Evolutionary conservation across 176 grass and related monocot genomes (phyloP).

Genomic region (Triticum timopheevii): DNA sequence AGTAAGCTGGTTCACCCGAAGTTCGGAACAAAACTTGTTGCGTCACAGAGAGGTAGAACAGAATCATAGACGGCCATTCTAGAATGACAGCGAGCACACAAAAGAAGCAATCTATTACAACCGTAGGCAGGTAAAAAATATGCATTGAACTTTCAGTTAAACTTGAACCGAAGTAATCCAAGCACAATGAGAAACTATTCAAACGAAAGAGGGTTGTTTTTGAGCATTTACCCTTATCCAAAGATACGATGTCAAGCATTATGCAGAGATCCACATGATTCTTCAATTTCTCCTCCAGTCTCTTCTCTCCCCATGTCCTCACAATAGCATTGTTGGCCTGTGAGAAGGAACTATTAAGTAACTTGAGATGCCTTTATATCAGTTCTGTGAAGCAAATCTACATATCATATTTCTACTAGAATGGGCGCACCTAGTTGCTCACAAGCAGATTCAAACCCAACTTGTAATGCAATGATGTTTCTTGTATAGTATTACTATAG

Average conservation of each 20-base stretch:
- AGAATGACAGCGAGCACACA: not conserved
- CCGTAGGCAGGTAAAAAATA: not conserved
- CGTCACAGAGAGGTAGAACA: not conserved
- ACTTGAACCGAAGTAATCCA: not conserved
- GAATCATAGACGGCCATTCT: not conserved
- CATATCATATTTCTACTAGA: not conserved
- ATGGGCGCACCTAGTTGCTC: not conserved
- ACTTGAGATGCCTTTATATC: not conserved
- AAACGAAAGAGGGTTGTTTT: not conserved
- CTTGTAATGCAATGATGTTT: not conserved
- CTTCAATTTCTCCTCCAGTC: constrained; percentile 58
- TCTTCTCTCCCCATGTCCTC: constrained; percentile 63
- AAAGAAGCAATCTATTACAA: not conserved
- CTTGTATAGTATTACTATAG: not conserved
- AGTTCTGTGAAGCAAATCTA: not conserved
- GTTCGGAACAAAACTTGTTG: not conserved
- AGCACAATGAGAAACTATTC: not conserved
- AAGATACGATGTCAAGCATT: constrained; percentile 66
- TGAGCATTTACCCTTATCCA: constrained; percentile 63
- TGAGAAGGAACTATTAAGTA: constrained; percentile 7
- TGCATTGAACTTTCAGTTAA: not conserved
- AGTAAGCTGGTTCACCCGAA: not conserved
- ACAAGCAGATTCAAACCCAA: not conserved
- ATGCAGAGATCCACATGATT: constrained; percentile 78
- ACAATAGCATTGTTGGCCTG: constrained; percentile 81